Evolutionary conservation across 257 asterid species (phyloP), one percentile per base, ranked within the genome.

Genomic region (Solanum bulbocastanum): DNA sequence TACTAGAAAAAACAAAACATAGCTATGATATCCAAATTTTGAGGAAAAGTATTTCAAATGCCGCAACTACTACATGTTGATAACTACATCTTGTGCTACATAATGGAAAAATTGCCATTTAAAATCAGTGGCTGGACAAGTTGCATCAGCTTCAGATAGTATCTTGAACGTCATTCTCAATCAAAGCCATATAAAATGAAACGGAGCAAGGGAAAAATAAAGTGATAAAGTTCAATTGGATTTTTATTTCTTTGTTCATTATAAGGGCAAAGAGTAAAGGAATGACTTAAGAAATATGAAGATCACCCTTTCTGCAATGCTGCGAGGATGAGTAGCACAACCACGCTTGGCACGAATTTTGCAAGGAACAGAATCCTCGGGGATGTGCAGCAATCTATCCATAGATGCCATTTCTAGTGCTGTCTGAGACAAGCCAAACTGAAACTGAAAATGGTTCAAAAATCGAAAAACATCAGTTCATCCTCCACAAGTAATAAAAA

Each of bases 331-430:
- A 10, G 98, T 96, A 83, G 98, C 98, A 83, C 90, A 96, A 46
- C 98, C 98, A 22, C 98, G 98, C 91, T 96, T 96, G 20, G 98
- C 98, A 72, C 98, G 98, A 85, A 94, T 94, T 90, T 94, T 96
- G 92, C 98, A 96, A 5, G 98, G 94, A 32, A 96, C 95, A 10
- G 98, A 94, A 91, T 94, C 98, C 40, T 91, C 94, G 5, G 98
- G 98, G 75, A 96, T 94, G 92, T 94, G 89, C 23, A 96, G 87
- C 84, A 93, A 85, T 86, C 95, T 96, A 83, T 96, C 98, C 96
- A 94, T 92, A 42, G 96, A 66, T 5, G 91, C 87, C 92, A 95
- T 91, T 89, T 94, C 98, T 58, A 92, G 86, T 62, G 94, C 91
- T 36, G 93, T 85, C 76, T 93, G 93, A 84, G 97, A 91, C 89